These are phyloP conservation scores for Rhodotorula taiwanensis DNA, from an alignment of 768 basidiomycete species.

Conservation along the genomic window DNA sequence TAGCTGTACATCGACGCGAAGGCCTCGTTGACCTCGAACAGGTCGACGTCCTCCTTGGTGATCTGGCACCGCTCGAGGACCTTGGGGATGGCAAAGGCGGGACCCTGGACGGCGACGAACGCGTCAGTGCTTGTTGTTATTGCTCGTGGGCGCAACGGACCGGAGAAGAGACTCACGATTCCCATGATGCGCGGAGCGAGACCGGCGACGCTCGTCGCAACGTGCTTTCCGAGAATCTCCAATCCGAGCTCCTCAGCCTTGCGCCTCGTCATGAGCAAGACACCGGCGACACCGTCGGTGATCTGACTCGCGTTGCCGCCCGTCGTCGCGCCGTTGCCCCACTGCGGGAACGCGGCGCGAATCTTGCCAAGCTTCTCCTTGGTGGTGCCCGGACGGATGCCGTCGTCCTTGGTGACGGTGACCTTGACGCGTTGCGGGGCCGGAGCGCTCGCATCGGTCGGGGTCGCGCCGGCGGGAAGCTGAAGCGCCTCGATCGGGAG, in stretches of 20 bases:
- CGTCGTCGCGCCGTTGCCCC: conserved; percentile 52
- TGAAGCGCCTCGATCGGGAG: conserved; percentile 54
- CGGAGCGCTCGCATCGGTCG: conserved; percentile 67
- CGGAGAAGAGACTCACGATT: conserved; percentile 9
- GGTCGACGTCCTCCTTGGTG: conserved; percentile 65
- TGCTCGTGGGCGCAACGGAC: too few species aligned
- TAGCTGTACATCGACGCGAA: conserved; percentile 59
- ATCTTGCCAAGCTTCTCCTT: conserved; percentile 68
- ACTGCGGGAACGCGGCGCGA: conserved; percentile 73
- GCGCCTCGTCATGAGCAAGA: conserved; percentile 68
- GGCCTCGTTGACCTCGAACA: conserved; percentile 71
- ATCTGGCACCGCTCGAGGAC: conserved; percentile 63
- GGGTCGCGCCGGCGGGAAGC: conserved; percentile 55
- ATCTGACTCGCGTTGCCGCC: conserved; percentile 77
- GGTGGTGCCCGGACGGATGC: conserved; percentile 77
- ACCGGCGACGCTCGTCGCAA: conserved; percentile 65
- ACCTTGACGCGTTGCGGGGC: conserved; percentile 49
- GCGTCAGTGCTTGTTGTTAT: background rate
- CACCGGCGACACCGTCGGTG: conserved; percentile 80
- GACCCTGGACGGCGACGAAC: conserved; percentile 49
- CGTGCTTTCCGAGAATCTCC: conserved; percentile 66
- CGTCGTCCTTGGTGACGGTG: conserved; percentile 73
- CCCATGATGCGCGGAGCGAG: conserved; percentile 72
- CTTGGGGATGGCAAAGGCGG: conserved; percentile 70
- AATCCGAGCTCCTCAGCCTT: conserved; percentile 72